Percentiles rank a stretch among this genome's conserved stretches.
Evolutionary conservation across 2,329 filamentous ascomycete genomes (phyloP).

Genomic region (Aaosphaeria arxii): DNA sequence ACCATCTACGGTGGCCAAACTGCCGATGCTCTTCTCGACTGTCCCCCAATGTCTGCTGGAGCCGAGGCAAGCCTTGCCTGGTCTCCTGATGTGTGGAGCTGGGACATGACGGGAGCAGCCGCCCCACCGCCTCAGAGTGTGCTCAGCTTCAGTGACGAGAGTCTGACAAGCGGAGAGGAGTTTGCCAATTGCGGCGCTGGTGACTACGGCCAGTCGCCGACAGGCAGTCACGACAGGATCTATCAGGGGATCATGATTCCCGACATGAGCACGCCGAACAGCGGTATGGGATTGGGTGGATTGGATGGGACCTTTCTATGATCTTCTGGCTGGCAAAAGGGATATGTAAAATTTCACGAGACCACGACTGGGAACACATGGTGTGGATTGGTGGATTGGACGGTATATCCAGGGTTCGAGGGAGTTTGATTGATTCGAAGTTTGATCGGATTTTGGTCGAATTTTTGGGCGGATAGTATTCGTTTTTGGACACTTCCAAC

Average conservation of each 20-base stretch:
- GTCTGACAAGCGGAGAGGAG: slow-evolving; percentile 52
- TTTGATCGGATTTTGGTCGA: background rate
- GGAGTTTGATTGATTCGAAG: background rate
- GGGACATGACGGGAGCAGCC: slow-evolving; percentile 17
- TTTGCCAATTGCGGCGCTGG: slow-evolving; percentile 27
- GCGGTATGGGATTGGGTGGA: slow-evolving; percentile 24
- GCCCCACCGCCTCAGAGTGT: slow-evolving; percentile 50
- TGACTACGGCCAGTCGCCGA: slow-evolving; percentile 19
- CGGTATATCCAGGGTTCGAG: background rate
- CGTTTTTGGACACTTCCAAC: too few relatives aligned
- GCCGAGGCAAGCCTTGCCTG: slow-evolving; percentile 31
- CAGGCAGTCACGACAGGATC: slow-evolving; percentile 22
- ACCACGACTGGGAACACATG: background rate
- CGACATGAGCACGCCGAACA: slow-evolving; percentile 24
- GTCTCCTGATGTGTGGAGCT: slow-evolving; percentile 35
- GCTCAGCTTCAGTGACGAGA: slow-evolving; percentile 60
- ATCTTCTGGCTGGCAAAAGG: too few relatives aligned
- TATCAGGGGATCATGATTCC: slow-evolving; percentile 37
- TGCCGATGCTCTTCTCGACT: slow-evolving; percentile 36
- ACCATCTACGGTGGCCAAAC: slow-evolving; percentile 71
- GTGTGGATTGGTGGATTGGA: background rate
- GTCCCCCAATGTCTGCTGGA: slow-evolving; percentile 24
- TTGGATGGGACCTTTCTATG: slow-evolving; percentile 39
- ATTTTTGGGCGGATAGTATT: background rate
- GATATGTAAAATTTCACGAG: too few relatives aligned